phyloP scores from a whole-genome alignment of 2,329 filamentous ascomycete genomes.

The Diaporthe ilicicola region DNA sequence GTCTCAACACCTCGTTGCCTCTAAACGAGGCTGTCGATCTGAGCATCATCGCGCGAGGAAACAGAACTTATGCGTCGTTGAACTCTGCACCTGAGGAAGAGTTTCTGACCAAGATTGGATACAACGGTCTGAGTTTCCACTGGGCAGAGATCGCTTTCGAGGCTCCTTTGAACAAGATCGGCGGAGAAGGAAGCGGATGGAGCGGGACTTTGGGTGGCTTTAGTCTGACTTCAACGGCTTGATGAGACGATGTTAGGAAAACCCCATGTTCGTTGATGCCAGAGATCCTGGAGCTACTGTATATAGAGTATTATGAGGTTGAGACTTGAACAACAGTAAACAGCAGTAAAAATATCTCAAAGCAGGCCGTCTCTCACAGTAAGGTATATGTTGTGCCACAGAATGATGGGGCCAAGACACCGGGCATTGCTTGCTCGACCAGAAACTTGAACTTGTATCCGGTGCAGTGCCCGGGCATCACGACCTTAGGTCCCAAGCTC shows the following conservation, averaged over 20 bases:
- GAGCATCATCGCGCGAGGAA: slow-evolving; percentile 42
- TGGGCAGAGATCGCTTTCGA: slow-evolving; percentile 55
- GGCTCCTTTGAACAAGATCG: slow-evolving; percentile 51
- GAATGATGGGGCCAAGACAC: slow-evolving; percentile 57
- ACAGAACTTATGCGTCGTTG: slow-evolving; percentile 43
- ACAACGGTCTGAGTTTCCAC: slow-evolving; percentile 50
- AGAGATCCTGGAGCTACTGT: background rate
- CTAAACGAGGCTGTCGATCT: slow-evolving; percentile 41
- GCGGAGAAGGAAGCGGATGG: slow-evolving; percentile 45
- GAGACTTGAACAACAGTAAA: no score
- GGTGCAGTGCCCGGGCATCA: slow-evolving; percentile 64
- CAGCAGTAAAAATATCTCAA: fast-evolving
- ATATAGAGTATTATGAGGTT: background rate
- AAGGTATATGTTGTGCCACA: slow-evolving; percentile 52
- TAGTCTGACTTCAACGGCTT: slow-evolving; percentile 38
- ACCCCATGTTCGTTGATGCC: background rate
- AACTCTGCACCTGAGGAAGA: slow-evolving; percentile 43
- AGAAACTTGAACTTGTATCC: slow-evolving; percentile 63
- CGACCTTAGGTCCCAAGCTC: slow-evolving; percentile 53
- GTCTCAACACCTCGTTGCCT: slow-evolving; percentile 45
- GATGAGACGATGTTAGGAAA: background rate
- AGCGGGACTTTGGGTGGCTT: slow-evolving; percentile 43
- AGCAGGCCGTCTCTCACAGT: background rate
- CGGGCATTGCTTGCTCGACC: slow-evolving; percentile 60
- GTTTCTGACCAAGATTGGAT: slow-evolving; percentile 52